Evolutionary conservation across 345 rosid genomes (phyloP).

Genomic region (Citrus sp.): DNA sequence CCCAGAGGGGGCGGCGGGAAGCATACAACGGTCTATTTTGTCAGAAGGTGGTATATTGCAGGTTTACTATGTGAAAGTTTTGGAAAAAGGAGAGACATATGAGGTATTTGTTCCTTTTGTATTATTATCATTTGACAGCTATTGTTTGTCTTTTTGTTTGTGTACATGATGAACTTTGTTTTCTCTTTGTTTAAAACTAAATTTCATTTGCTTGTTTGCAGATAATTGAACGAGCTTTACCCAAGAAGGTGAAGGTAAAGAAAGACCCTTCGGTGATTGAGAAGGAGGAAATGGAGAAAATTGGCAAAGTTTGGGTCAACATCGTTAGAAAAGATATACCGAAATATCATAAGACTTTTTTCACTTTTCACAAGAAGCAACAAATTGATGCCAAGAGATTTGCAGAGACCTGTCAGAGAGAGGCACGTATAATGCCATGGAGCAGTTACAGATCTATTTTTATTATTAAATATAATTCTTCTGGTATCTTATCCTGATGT

Average conservation of each 20-base stretch:
- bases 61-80: conserved; percentile 93
- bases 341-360: conserved; percentile 69
- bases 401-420: conserved; percentile 93
- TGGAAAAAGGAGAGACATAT: conserved; percentile 98
- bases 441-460: neutral
- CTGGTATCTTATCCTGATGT: conserved; percentile 10
- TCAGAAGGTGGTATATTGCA: conserved; percentile 94
- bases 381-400: conserved; percentile 87
- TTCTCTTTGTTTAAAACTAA: neutral
- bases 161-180: neutral
- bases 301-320: conserved; percentile 84
- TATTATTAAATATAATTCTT: neutral
- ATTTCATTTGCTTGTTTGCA: conserved; percentile 31
- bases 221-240: conserved; percentile 91
- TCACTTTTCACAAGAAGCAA: conserved; percentile 81
- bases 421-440: conserved; percentile 37
- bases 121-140: neutral
- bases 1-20: conserved; percentile 99
- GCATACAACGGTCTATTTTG: conserved; percentile 75
- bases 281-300: conserved; percentile 88
- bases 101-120: conserved; percentile 57
- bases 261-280: conserved; percentile 87
- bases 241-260: conserved; percentile 68
- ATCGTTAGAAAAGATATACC: conserved; percentile 88
- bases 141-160: neutral